Evolutionary conservation across 495 filamentous ascomycete species (phyloP), one percentile per base, ranked within the genome.

Genomic region (Apiosordaria backusii): DNA sequence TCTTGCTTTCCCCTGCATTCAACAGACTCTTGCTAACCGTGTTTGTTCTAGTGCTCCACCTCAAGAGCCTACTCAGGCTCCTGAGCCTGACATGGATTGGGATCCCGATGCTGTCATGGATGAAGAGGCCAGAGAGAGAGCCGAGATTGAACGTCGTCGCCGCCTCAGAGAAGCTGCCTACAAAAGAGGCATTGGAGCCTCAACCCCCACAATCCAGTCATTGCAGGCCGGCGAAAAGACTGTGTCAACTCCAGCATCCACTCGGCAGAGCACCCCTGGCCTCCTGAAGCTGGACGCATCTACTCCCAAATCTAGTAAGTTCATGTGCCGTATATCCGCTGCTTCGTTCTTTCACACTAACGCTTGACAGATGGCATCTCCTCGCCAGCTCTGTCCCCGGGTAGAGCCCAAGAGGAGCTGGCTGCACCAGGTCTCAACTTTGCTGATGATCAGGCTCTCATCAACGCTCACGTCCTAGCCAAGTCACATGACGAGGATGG

Each of bases 101-200:
- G 78, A 82, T 70, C 80, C 81, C 29, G 79, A 82, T 27, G 82
- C 85, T 69, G 80, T 84, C 27, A 71, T 92, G 66, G 89, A 96
- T 72, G 90, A 96, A 81, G 89, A 75, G 61, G 73, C 72, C 15
- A 68, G 62, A 16, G 71, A 69, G 19, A 67, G 88, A 63, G 84
- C 88, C 61, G 83, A 92, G 70, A 87, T 96, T 69, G 91, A 96
- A 75, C 90, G 94, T 72, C 90, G 94, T 61, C 89, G 92, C 13
- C 92, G 89, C 69, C 86, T 89, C 57, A 89, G 95, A 68, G 93
- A 97, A 79, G 93, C 92, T 25, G 91, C 96, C 70, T 88, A 91
- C 74, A 91, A 74, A 55, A 70, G 92, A 69, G 95, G 90, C 75
- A 88, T 93, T 71, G 86, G 87, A 74, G 86, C 85, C 57, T 84